Percentiles rank a stretch among this genome's conserved stretches.
These are phyloP conservation scores for Steccherinum ochraceum DNA, from an alignment of 768 basidiomycete genomes.

Conservation along the genomic window DNA sequence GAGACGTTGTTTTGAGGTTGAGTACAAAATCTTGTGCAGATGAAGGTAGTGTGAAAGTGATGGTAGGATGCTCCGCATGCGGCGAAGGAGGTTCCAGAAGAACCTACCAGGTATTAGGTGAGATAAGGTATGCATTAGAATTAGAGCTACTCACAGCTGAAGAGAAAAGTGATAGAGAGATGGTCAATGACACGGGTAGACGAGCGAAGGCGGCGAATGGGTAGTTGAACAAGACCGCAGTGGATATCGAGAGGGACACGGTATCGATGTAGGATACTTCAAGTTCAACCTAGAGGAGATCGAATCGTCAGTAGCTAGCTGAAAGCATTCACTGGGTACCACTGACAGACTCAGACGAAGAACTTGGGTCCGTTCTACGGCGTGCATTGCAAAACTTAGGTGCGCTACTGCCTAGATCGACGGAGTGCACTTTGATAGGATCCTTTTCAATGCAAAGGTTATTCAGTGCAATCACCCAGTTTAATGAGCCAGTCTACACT, in stretches of 20 bases:
- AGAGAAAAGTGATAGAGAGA: slow-evolving; percentile 70
- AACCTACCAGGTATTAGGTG: slow-evolving; percentile 35
- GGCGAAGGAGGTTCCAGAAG: slow-evolving; percentile 55
- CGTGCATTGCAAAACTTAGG: slow-evolving; percentile 73
- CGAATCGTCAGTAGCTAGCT: background rate
- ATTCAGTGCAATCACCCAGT: no score
- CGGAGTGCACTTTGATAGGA: slow-evolving; percentile 77
- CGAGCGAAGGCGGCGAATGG: slow-evolving; percentile 78
- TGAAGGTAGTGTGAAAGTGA: slow-evolving; percentile 73
- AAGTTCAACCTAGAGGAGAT: slow-evolving; percentile 59
- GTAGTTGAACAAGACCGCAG: slow-evolving; percentile 79
- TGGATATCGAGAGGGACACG: slow-evolving; percentile 77
- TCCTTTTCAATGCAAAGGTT: slow-evolving; percentile 43
- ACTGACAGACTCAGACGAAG: slow-evolving; percentile 16
- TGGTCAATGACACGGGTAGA: slow-evolving; percentile 74
- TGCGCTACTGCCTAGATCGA: slow-evolving; percentile 76
- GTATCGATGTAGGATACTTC: slow-evolving; percentile 83
- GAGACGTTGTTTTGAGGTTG: slow-evolving; percentile 79
- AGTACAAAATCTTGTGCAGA: slow-evolving; percentile 62
- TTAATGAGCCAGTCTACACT: slow-evolving; percentile 16
- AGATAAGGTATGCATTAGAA: background rate
- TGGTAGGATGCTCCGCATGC: slow-evolving; percentile 44
- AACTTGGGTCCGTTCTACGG: slow-evolving; percentile 30
- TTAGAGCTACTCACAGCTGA: slow-evolving; percentile 43
- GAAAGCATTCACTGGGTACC: background rate